Evolutionary conservation across 2,329 filamentous ascomycete species (phyloP).

Genomic region (Lachnellula suecica): DNA sequence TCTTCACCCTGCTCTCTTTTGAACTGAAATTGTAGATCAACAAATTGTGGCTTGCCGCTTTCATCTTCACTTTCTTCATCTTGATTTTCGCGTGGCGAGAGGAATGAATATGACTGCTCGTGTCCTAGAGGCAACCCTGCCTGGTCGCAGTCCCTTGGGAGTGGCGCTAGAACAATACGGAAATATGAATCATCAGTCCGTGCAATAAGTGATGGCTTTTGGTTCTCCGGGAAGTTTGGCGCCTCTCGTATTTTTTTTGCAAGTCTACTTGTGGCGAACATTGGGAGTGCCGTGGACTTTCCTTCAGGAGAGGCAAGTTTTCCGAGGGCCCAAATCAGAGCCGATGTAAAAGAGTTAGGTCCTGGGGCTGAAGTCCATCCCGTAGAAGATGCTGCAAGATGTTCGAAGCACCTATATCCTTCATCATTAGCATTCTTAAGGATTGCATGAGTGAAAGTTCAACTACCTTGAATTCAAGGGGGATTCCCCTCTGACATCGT

Average conservation of each 20-base stretch:
- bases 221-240: slow-evolving; percentile 11
- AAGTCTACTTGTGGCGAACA: slow-evolving; percentile 14
- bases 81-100: not conserved
- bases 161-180: slow-evolving; percentile 1
- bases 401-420: slow-evolving; percentile 16
- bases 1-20: not conserved
- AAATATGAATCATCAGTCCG: not conserved
- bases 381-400: slow-evolving; percentile 14
- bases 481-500: slow-evolving; percentile 6
- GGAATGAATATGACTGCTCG: too few relatives aligned
- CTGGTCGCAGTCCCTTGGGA: not conserved
- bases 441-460: not conserved
- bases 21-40: not conserved
- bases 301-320: not conserved
- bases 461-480: slow-evolving; percentile 2
- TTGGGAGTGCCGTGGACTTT: not conserved
- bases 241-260: slow-evolving; percentile 6
- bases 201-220: slow-evolving; percentile 5
- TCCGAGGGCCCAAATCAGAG: slow-evolving; percentile 14
- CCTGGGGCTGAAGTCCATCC: slow-evolving; percentile 8
- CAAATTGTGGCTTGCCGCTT: not conserved
- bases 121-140: too few relatives aligned
- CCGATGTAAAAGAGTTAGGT: slow-evolving; percentile 13
- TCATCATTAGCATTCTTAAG: not conserved
- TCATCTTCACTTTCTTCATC: not conserved